These are phyloP conservation scores for Myxozyma geophila DNA, from an alignment of 805 yeast genomes.

Conservation along the genomic window DNA sequence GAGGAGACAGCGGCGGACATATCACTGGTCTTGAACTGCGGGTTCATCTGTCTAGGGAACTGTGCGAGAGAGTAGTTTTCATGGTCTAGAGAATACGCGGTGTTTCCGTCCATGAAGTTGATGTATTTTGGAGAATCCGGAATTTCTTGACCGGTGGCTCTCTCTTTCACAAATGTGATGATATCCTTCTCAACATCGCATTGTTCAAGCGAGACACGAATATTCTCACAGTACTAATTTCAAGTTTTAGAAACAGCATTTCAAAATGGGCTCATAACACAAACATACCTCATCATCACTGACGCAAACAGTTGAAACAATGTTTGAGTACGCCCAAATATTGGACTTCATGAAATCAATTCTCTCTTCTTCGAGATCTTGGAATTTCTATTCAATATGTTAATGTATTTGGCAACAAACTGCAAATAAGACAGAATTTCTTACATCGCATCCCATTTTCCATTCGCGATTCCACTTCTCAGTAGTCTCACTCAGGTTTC, in stretches of 20 bases:
- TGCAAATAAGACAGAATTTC: neutral
- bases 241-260: neutral
- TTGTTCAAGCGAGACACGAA: constrained; percentile 68
- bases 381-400: constrained; percentile 49
- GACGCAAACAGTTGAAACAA: constrained; percentile 75
- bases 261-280: too few relatives aligned
- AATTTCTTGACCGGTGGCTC: constrained; percentile 69
- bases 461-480: constrained; percentile 75
- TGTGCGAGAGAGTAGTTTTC: constrained; percentile 45
- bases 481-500: constrained; percentile 58
- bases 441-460: constrained; percentile 59
- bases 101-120: constrained; percentile 58
- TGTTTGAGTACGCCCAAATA: constrained; percentile 78
- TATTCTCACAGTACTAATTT: constrained; percentile 64
- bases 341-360: constrained; percentile 70
- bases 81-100: constrained; percentile 40
- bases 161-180: constrained; percentile 54
- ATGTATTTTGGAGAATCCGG: constrained; percentile 63
- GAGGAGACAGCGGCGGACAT: neutral
- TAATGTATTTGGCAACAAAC: neutral
- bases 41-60: constrained; percentile 40
- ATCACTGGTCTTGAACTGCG: constrained; percentile 31
- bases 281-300: constrained; percentile 59
- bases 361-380: constrained; percentile 72
- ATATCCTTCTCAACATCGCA: constrained; percentile 68